Percentiles rank a stretch among this genome's conserved stretches.
Conservation (phyloP, 768 basidiomycete genomes). For the Obba rivulosa region DNA sequence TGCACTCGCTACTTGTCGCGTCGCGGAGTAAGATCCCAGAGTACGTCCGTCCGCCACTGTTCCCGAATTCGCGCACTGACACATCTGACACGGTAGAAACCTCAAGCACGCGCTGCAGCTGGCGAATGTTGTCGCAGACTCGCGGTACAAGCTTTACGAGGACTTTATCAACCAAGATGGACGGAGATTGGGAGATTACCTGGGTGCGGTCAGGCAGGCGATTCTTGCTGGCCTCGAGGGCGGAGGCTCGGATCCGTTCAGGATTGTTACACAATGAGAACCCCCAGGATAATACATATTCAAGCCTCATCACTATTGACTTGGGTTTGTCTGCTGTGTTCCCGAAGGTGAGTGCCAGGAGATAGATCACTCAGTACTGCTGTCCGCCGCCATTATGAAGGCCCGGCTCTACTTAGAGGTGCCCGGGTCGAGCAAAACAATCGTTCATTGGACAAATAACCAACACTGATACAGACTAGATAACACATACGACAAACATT, state of each 20-base stretch:
- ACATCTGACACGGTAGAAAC: slow-evolving; percentile 42
- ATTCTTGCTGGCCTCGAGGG: slow-evolving; percentile 66
- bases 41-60: slow-evolving; percentile 37
- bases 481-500: no score
- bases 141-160: slow-evolving; percentile 78
- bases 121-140: slow-evolving; percentile 84
- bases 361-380: no score
- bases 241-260: slow-evolving; percentile 76
- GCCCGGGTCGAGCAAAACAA: no score
- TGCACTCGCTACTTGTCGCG: slow-evolving; percentile 67
- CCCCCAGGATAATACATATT: neutral
- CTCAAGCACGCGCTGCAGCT: slow-evolving; percentile 70
- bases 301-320: no score
- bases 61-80: neutral
- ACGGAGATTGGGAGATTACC: slow-evolving; percentile 63
- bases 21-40: slow-evolving; percentile 61
- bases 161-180: slow-evolving; percentile 71
- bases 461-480: no score
- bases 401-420: no score
- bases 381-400: no score
- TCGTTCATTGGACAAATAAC: no score
- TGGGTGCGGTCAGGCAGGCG: slow-evolving; percentile 67
- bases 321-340: no score
- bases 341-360: no score
- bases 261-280: slow-evolving; percentile 24